Conservation (phyloP, 2,329 filamentous ascomycete species). For the Aureobasidium uvarum region DNA sequence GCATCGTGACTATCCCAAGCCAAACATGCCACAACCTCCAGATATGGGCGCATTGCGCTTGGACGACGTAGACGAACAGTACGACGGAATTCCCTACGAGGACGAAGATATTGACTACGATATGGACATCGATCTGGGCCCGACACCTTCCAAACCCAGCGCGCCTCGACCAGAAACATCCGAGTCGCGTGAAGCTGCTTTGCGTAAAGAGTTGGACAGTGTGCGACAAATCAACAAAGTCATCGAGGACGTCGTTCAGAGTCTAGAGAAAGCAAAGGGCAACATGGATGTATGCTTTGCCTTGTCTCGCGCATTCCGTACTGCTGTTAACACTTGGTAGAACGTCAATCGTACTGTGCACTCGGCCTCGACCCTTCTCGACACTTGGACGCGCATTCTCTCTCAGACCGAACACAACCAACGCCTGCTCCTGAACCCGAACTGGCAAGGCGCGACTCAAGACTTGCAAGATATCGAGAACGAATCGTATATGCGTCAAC, state of each 20-base stretch:
- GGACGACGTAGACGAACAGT: conserved; percentile 55
- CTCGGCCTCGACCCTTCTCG: conserved; percentile 83
- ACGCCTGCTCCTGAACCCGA: conserved; percentile 79
- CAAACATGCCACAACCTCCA: conserved; percentile 35
- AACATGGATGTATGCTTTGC: conserved; percentile 69
- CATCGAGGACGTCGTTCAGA: conserved; percentile 74
- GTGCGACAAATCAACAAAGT: conserved; percentile 84
- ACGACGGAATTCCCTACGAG: conserved; percentile 41
- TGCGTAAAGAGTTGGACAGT: conserved; percentile 77
- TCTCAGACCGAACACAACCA: conserved; percentile 98
- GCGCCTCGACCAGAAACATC: conserved; percentile 53
- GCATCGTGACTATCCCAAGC: not conserved
- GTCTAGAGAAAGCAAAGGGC: conserved; percentile 66
- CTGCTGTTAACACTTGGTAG: conserved; percentile 44
- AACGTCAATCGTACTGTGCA: conserved; percentile 82
- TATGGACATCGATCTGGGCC: conserved; percentile 21
- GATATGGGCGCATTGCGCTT: conserved; percentile 44
- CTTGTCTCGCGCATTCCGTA: not conserved
- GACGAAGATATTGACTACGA: conserved; percentile 24
- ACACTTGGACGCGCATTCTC: conserved; percentile 93
- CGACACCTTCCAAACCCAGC: conserved; percentile 13
- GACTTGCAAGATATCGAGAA: conserved; percentile 85
- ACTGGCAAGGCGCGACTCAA: conserved; percentile 84
- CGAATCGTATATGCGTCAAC: conserved; percentile 69
- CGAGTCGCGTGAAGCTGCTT: conserved; percentile 67